Evolutionary conservation across 176 grass and related monocot genomes (phyloP), one percentile per base, ranked within the genome.

Genomic region (Oryza officinalis): DNA sequence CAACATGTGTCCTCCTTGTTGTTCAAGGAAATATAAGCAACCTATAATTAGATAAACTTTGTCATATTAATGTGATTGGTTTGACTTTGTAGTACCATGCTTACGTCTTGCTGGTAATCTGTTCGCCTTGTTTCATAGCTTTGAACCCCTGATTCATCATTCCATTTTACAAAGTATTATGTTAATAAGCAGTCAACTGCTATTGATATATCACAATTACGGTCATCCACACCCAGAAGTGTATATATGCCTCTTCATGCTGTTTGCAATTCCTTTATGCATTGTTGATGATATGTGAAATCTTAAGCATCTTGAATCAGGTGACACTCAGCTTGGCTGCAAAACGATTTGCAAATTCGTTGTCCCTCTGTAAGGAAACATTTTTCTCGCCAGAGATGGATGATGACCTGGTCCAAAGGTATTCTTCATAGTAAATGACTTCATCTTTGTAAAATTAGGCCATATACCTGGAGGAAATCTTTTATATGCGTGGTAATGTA

Each of bases 291-390:
- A 66, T 45, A 11, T 76, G 11, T 71, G 69, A 59, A 72, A 32
- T 31, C 61, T 49, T 76, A 8, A 57, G 18, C 30, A 71, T 78
- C 32, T 82, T 47, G 35, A 79, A 54, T 75, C 80, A 98, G 95
- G 95, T 98, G 18, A 94, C 92, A 13, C 90, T 94, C 75, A 98
- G 95, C 82, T 93, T 95, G 87, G 95, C 92, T 66, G 92, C 95
- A 87, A 93, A 98, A 98, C 92, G 87, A 74, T 98, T 88, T 82
- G 90, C 90, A 87, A 93, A 93, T 85, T 94, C 92, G 47, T 82
- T 94, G 68, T 70, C 92, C 45, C 90, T 98, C 66, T 98, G 92
- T 33, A 98, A 89, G 75, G 95, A 98, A 79, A 98, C 95, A 80
- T 98, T 98, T 89, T 98, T 95, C 87, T 93, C 92, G 23, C 69